Conservation (phyloP, 2,329 filamentous ascomycete genomes). For the Corinectria fuckeliana region DNA sequence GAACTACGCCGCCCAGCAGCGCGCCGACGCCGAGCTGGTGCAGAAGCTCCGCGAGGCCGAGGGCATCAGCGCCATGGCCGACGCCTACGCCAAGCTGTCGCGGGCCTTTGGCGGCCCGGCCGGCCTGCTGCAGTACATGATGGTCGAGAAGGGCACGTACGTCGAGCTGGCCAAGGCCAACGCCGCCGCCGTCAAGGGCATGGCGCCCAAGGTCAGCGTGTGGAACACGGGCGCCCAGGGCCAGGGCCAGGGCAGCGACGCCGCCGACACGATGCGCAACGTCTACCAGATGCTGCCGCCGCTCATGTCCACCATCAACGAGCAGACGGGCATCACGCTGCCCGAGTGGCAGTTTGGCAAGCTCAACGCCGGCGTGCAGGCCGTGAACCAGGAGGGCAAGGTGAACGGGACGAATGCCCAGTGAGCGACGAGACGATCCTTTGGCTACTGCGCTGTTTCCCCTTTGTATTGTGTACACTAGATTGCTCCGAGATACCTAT, state of each 20-base stretch:
- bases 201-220: slow-evolving; percentile 88
- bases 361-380: slow-evolving; percentile 45
- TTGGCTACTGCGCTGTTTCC: not conserved
- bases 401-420: slow-evolving; percentile 28
- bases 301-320: slow-evolving; percentile 83
- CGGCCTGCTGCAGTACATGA: slow-evolving; percentile 82
- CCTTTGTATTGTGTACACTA: slow-evolving; percentile 21
- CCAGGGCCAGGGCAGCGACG: slow-evolving; percentile 53
- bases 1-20: slow-evolving; percentile 49
- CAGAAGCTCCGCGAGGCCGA: slow-evolving; percentile 76
- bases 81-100: slow-evolving; percentile 77
- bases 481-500: slow-evolving; percentile 22
- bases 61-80: slow-evolving; percentile 77
- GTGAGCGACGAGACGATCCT: not conserved
- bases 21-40: slow-evolving; percentile 66
- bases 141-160: slow-evolving; percentile 85
- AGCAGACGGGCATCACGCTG: slow-evolving; percentile 83
- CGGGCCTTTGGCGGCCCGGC: slow-evolving; percentile 78
- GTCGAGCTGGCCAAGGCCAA: slow-evolving; percentile 80
- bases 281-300: slow-evolving; percentile 86
- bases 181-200: slow-evolving; percentile 73
- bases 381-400: slow-evolving; percentile 39
- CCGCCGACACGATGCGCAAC: slow-evolving; percentile 71
- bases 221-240: slow-evolving; percentile 77
- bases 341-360: slow-evolving; percentile 76